Evolutionary conservation across 208 protist species (phyloP), one percentile per base, ranked within the genome.

Genomic region (Acanthamoeba royreba): DNA sequence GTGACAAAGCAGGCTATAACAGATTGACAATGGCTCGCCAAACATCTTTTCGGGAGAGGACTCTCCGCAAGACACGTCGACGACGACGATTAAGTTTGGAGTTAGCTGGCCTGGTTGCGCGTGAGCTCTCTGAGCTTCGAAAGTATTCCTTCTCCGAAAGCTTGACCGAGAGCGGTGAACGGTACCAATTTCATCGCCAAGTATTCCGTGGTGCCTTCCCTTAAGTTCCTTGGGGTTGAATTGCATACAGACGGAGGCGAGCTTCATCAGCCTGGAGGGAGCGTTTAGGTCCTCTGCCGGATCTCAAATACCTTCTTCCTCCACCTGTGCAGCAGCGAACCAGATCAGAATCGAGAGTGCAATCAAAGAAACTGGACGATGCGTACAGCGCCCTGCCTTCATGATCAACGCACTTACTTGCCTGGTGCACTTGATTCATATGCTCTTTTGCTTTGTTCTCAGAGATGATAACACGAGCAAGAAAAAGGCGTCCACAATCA

Each of bases 221-320:
- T n/a, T n/a, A n/a, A n/a, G n/a, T n/a, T n/a, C n/a, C n/a, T n/a
- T n/a, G n/a, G n/a, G n/a, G n/a, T n/a, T n/a, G n/a, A n/a, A n/a
- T n/a, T n/a, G n/a, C n/a, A n/a, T n/a, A n/a, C 45, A 55, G 77
- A 25, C 25, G 77, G 77, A 31, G 77, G 33, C 15, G 46, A 19
- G 43, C 45, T 22, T 87, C 45, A 19, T 55, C 46, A 28, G 77
- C 22, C 13, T 38, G 15, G 40, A 38, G 77, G 17, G 45, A 55
- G 45, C 17, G 77, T 4, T 31, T 87, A 28, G 77, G 40, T 58
- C 45, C 77, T 22, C 43, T 87, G 77, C 77, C 77, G 7, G 46
- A 87, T n/a, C 77, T 87, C 0, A 87, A 87, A 45, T 87, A 87
- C 45, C 46, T 87, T 38, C 45, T 87, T 38, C 77, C 77, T 5